These are phyloP conservation scores for Gentiana macrophylla DNA, from an alignment of 257 asterid species.

Conservation along the genomic window DNA sequence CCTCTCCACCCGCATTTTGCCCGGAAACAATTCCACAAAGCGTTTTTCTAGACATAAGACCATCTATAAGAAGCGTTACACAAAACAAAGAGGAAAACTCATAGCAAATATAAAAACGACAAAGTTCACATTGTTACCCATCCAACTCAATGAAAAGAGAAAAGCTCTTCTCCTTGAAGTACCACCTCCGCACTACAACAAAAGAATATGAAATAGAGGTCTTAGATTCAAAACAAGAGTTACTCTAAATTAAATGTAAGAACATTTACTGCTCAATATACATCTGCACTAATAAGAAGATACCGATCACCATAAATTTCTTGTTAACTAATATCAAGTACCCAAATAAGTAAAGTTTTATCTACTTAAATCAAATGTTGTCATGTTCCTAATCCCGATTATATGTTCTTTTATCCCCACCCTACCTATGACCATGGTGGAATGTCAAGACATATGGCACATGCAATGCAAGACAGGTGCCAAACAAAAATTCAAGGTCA, in stretches of 20 bases:
- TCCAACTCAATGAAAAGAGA: slow-evolving; percentile 44
- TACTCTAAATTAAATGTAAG: background rate
- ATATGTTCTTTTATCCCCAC: background rate
- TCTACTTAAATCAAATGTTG: background rate
- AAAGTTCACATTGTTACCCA: slow-evolving; percentile 41
- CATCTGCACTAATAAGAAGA: too few relatives aligned
- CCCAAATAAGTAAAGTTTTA: too few relatives aligned
- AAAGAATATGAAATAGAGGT: slow-evolving; percentile 15
- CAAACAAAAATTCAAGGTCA: background rate
- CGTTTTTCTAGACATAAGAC: slow-evolving; percentile 43
- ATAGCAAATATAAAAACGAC: slow-evolving; percentile 2
- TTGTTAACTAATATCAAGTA: too few relatives aligned
- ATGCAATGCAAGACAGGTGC: background rate
- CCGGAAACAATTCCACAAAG: slow-evolving; percentile 79
- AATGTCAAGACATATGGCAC: background rate
- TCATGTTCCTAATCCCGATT: background rate
- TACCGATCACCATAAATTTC: too few relatives aligned
- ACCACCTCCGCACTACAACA: slow-evolving; percentile 72
- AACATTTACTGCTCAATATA: background rate
- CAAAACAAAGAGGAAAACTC: slow-evolving; percentile 6
- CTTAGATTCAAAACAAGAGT: background rate
- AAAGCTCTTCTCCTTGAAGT: slow-evolving; percentile 58
- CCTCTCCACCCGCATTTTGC: slow-evolving; percentile 94
- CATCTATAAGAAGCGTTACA: slow-evolving; percentile 13
- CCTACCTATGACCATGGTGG: too few relatives aligned